Base-by-base conservation (phyloP, 257 asterid species). In the Petunia axillaris region DNA sequence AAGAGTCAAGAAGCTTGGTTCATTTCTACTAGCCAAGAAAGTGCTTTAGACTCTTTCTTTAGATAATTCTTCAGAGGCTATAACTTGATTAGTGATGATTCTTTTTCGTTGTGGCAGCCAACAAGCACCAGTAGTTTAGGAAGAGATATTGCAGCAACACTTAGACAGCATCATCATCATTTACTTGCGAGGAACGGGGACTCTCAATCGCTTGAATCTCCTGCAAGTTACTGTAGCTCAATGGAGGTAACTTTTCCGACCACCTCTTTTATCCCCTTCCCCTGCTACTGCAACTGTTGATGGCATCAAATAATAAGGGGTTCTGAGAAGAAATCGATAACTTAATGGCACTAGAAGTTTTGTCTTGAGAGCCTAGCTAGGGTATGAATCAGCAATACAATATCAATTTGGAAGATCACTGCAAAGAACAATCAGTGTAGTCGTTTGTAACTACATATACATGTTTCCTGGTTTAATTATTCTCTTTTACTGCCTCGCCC, bases 211-310 rank as follows among this genome's bases (percentile, higher is more conserved):
- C 87, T 89, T 76, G 82, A 81, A 53, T 89, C 95, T 77, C 86
- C 96, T 2, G 90, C 89, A 81, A 89, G 90, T 85, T 88, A 85
- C 79, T 83, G 91, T 63, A 88, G 91, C 91, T 88, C 97, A 5
- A 85, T 80, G 93, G 94, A 94, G 98, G 98, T 94, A 87, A 15
- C 8, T 79, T 64, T 83, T 63, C 9, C 52, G 50, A 9, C 35
- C 1, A 8, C 54, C 68, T 44, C 11, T 54, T 6, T 50, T 50
- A 25, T 9, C 11, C 50, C 38, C n/a, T 75, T 76, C 35, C 52
- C 41, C 37, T 39, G 11, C 25, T 37, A 65, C 16, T 25, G 25
- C 25, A 25, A 39, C 6, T 36, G 44, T 1, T 4, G 48, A 37
- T 65, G 9, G n/a, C 15, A 65, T 65, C 5, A 13, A 53, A 50